A percentile compares a stretch with the other conserved stretches of the same genome.
These are phyloP conservation scores for Gaeumannomyces tritici DNA, from an alignment of 2,329 filamentous ascomycete genomes.

Conservation along the genomic window DNA sequence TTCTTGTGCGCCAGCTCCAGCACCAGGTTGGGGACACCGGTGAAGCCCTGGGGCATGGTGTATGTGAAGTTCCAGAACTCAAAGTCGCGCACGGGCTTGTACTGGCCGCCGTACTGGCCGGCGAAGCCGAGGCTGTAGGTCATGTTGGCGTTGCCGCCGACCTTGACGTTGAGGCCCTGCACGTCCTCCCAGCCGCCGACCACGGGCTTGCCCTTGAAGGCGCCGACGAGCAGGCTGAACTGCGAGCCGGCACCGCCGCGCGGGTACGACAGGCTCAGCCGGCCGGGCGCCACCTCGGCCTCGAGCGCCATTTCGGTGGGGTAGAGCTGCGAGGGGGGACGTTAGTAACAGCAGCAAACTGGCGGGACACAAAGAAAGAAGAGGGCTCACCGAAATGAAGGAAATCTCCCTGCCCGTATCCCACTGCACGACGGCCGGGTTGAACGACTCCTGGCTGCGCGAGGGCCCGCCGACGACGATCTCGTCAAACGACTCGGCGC, in stretches of 20 bases:
- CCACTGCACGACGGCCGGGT: conserved; percentile 53
- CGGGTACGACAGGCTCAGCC: conserved; percentile 43
- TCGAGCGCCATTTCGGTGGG: conserved; percentile 29
- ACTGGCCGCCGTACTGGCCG: conserved; percentile 25
- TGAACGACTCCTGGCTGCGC: conserved; percentile 41
- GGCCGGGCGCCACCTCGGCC: conserved; percentile 27
- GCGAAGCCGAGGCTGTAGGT: conserved; percentile 31
- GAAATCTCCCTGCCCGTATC: conserved; percentile 26
- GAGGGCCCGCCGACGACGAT: conserved; percentile 44
- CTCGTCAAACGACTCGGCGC: conserved; percentile 48
- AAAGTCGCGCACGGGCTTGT: conserved; percentile 24
- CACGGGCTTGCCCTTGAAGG: conserved; percentile 31
- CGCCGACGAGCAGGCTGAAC: conserved; percentile 41
- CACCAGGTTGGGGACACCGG: conserved; percentile 11
- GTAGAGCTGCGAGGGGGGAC: conserved; percentile 13
- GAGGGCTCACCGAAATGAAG: conserved; percentile 12
- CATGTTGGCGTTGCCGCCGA: conserved; percentile 32
- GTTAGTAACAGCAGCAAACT: too few species aligned
- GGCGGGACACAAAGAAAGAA: too few species aligned
- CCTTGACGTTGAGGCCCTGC: conserved; percentile 32
- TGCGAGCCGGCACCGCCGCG: conserved; percentile 34
- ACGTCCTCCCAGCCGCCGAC: conserved; percentile 36
- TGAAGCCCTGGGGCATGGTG: conserved; percentile 22
- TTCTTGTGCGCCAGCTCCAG: conserved; percentile 8
- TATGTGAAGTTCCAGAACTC: conserved; percentile 38